Evolutionary conservation across 164 flowering plant genomes (phyloP), one percentile per base, ranked within the genome.

Genomic region (Vitis vinifera): DNA sequence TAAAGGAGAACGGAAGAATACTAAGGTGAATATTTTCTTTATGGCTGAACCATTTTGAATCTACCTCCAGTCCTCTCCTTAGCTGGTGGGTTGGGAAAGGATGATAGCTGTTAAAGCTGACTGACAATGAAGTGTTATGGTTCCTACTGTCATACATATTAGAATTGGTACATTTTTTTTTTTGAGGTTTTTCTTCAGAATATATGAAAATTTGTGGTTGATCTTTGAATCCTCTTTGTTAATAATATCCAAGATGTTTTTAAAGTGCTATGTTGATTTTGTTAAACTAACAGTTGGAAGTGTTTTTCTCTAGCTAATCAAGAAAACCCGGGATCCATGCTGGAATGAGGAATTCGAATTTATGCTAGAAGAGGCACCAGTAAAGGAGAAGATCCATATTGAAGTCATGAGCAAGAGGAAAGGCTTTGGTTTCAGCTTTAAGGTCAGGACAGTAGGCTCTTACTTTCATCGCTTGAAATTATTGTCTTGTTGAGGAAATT

Each of bases 291-390:
- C 10, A 48, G 9, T 58, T 16, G 48, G 13, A 27, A 13, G 16
- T 68, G 15, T 9, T 49, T 55, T 62, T 68, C 62, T 61, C 14
- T 70, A 87, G 97, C 9, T 59, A 61, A 30, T 89, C 10, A 84
- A 75, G 81, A 87, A 87, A 73, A 82, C 77, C 4, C 74, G 91
- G 19, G 79, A 89, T 61, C 97, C 97, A 16, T 3, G 52, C 37
- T 92, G 97, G 97, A 80, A 84, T 27, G 96, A 92, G 68, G 97
- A 88, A 65, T 92, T 90, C 61, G 82, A 86, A 76, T 90, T 88
- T 68, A 65, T 85, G 81, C 65, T 92, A 15, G 97, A 90, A 12
- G 91, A 90, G 66, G 74, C 95, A 51, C 95, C 94, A 7, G 1
- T 77, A 53, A 55, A 81, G 17, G 91, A 90, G 9, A 75, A 49